Evolutionary conservation across 2,329 filamentous ascomycete species (phyloP), one percentile per base, ranked within the genome.

Genomic region (Myrmaecium sp.): DNA sequence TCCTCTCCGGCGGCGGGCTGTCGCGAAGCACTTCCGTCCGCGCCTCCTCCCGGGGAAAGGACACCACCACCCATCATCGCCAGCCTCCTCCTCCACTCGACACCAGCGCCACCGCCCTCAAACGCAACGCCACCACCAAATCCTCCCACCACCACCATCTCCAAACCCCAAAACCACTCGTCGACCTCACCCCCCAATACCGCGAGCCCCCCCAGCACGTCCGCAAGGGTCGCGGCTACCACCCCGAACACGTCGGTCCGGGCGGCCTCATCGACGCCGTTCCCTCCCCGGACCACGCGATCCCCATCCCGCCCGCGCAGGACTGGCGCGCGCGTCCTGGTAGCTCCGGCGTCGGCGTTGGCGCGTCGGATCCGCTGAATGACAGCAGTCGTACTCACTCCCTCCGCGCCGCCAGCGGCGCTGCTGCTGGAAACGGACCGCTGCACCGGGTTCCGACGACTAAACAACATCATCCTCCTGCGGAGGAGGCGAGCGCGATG

Each of bases 111-210:
- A 42, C 47, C 20, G 49, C 55, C 30, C 42, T 62, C 4, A 48
- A 51, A 21, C 55, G 60, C 26, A 55, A 55, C n/a, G 49, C 46
- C n/a, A 66, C 64, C 2, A 50, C 42, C 25, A 46, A 48, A 5
- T 37, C 31, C 28, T 27, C 24, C 10, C 36, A 47, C 26, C 46
- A 40, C 5, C 43, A 49, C 14, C n/a, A n/a, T n/a, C n/a, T n/a
- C n/a, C n/a, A n/a, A n/a, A 54, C 48, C 38, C 59, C 60, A 3
- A 70, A 69, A 33, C 75, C 77, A 2, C 58, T 83, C 5, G 52
- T 83, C 16, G 76, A 79, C 40, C 59, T 82, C 21, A 72, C 70
- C 0, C 69, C 71, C 0, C 57, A 60, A 25, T 76, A 74, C 41
- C 59, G 64, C 26, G 72, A 77, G 33, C 62, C 72, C 5, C 73